Conservation (phyloP, 495 filamentous ascomycete species). For the Penicillium atrosanguineum region DNA sequence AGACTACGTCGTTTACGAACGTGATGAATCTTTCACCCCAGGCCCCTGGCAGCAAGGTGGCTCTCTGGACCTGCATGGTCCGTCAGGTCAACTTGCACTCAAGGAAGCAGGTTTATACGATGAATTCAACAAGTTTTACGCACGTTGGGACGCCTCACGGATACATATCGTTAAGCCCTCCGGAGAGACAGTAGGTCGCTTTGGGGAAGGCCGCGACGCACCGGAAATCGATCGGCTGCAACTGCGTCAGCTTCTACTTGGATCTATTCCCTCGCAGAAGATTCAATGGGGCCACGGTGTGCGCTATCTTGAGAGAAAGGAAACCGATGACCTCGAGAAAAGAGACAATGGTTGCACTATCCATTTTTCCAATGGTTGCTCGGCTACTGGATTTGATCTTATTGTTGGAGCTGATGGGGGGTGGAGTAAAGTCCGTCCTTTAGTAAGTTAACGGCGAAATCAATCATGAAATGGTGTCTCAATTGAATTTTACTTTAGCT, state of each 20-base stretch:
- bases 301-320: conserved; percentile 1
- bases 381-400: conserved; percentile 14
- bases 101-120: conserved; percentile 48
- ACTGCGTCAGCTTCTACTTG: conserved; percentile 45
- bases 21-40: conserved; percentile 39
- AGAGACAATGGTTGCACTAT: background rate
- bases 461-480: background rate
- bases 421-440: conserved; percentile 50
- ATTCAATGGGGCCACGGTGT: conserved; percentile 37
- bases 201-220: conserved; percentile 11
- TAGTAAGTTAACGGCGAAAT: conserved; percentile 9
- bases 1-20: conserved; percentile 47
- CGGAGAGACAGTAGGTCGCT: conserved; percentile 2
- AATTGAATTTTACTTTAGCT: conserved; percentile 5
- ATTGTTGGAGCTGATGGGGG: conserved; percentile 61
- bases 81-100: conserved; percentile 50
- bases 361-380: conserved; percentile 11
- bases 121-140: conserved; percentile 36
- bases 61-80: conserved; percentile 52
- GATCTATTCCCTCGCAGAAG: conserved; percentile 32
- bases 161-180: conserved; percentile 13
- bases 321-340: background rate
- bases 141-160: conserved; percentile 43
- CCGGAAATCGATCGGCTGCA: conserved; percentile 41
- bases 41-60: conserved; percentile 33